Evolutionary conservation across 768 basidiomycete species (phyloP).

Genomic region (Lactarius akahatsu): DNA sequence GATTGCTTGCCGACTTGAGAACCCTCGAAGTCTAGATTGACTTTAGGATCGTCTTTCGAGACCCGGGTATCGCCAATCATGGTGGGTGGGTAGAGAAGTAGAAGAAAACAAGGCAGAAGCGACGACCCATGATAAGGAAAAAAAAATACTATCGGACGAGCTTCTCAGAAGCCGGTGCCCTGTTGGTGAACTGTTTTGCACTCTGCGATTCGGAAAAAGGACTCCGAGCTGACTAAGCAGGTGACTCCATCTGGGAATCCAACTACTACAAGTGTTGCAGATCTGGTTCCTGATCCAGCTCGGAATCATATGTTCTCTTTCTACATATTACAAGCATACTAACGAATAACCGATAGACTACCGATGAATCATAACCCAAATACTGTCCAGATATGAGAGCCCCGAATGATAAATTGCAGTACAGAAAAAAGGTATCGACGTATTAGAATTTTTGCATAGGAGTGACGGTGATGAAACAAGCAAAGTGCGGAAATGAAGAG

Average conservation of each 20-base stretch:
- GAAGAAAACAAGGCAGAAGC: constrained; percentile 94
- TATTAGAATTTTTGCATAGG: background rate
- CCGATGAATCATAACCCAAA: background rate
- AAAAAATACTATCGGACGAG: background rate
- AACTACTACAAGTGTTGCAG: no score
- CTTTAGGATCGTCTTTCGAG: background rate
- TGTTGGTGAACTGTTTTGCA: background rate
- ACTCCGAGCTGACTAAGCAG: background rate
- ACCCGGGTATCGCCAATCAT: constrained; percentile 39
- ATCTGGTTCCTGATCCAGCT: no score
- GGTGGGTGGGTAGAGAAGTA: constrained; percentile 86
- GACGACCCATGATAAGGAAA: background rate
- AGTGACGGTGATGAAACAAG: background rate
- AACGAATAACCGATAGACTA: background rate
- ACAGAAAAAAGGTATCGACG: background rate
- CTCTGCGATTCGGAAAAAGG: background rate
- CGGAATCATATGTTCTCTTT: background rate
- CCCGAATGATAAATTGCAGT: background rate
- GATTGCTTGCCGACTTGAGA: background rate
- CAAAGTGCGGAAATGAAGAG: background rate
- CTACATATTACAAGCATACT: background rate
- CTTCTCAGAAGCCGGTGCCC: background rate
- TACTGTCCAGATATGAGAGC: background rate
- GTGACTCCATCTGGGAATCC: background rate
- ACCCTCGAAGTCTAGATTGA: background rate